Evolutionary conservation across 805 yeast genomes (phyloP), one percentile per base, ranked within the genome.

Genomic region (Metschnikowia baotianmanensis): DNA sequence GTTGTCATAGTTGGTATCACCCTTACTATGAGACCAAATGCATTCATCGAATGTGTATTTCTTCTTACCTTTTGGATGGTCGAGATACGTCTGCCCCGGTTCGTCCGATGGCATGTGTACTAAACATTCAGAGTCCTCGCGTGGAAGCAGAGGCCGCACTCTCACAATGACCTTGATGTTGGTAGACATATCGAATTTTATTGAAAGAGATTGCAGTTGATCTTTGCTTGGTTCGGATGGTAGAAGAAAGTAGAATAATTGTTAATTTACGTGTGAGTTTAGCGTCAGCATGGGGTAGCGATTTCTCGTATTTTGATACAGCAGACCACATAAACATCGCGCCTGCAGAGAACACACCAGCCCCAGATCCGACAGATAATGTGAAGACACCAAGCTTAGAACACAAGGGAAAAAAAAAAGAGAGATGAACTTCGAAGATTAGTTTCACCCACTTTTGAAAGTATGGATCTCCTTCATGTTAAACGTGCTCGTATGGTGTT

Each of bases 31-130:
- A 2, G 83, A 77, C 72, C 76, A 72, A 31, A 82, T 59, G 8
- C 78, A 69, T 15, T 65, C 66, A 48, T 81, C 83, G 51, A 80
- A 80, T 4, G 52, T 53, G 58, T 79, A 80, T 22, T 47, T 44
- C 64, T 72, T 48, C 40, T 67, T 54, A 33, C 56, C 40, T 31
- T 50, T 43, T 11, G 67, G 60, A 36, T 53, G 52, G 23, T 36
- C 44, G 21, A 56, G 54, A 22, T 44, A 36, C 3, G 58, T 54
- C 13, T 38, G 44, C 25, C 43, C 42, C 1, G 57, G 47, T n/a
- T 58, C 57, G 18, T 44, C 43, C 5, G 46, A 37, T 3, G 69
- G 65, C 67, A 67, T 62, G 12, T 51, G 40, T 5, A 69, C 58
- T 29, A 71, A 43, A 40, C 62, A 52, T 16, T 47, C 42, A 9